Percentiles rank a stretch among this genome's conserved stretches.
These are phyloP conservation scores for Backusella tuberculispora DNA, from an alignment of 192 early-diverging fungal genomes.

Conservation along the genomic window DNA sequence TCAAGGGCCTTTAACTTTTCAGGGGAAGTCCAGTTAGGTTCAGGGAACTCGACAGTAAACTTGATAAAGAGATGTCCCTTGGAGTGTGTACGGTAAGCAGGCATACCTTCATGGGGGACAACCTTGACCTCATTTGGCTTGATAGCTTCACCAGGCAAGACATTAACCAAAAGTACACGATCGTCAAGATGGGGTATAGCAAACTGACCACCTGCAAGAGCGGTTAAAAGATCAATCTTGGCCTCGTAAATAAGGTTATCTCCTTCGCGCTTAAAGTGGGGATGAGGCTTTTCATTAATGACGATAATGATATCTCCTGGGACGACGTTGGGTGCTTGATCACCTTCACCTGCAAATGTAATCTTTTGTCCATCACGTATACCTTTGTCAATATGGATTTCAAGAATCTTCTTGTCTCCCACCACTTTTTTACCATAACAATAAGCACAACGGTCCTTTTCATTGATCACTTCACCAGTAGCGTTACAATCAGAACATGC, in stretches of 20 bases:
- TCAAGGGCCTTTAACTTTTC: conserved; percentile 79
- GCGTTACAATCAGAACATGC: conserved; percentile 91
- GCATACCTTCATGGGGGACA: conserved; percentile 94
- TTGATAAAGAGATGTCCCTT: conserved; percentile 92
- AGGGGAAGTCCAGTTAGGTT: conserved; percentile 74
- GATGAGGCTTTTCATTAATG: conserved; percentile 92
- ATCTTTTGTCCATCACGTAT: conserved; percentile 98
- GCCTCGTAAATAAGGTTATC: conserved; percentile 92
- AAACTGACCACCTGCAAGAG: conserved; percentile 94
- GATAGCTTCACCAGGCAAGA: conserved; percentile 94
- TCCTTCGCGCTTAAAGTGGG: conserved; percentile 91
- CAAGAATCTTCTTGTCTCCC: conserved; percentile 93
- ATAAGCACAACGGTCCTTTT: conserved; percentile 87
- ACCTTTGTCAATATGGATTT: conserved; percentile 96
- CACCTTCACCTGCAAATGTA: conserved; percentile 93
- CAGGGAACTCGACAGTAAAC: conserved; percentile 94
- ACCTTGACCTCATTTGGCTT: conserved; percentile 88
- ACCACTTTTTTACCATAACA: conserved; percentile 91
- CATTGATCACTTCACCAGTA: conserved; percentile 88
- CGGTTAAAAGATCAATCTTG: conserved; percentile 93
- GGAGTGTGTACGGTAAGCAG: conserved; percentile 85
- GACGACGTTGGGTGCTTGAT: conserved; percentile 90
- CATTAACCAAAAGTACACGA: conserved; percentile 82
- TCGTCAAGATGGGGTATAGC: conserved; percentile 93
- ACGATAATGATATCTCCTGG: conserved; percentile 99